Evolutionary conservation across 2,329 filamentous ascomycete genomes (phyloP).

Genomic region (Exserohilum rostratum): DNA sequence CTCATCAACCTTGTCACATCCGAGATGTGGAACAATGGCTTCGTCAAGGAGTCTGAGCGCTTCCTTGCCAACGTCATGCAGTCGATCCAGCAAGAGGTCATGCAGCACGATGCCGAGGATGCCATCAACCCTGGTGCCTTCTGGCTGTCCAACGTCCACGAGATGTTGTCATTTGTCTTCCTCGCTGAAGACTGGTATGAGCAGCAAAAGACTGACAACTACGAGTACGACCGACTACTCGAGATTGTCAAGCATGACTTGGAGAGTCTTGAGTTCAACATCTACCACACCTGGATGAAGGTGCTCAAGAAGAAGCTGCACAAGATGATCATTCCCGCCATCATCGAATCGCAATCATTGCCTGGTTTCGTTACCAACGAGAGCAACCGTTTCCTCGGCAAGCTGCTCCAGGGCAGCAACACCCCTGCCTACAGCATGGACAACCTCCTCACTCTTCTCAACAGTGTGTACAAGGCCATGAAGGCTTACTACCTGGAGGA

Average conservation of each 20-base stretch:
- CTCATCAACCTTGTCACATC: conserved; percentile 98
- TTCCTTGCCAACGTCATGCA: conserved; percentile 99
- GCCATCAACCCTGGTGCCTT: conserved; percentile 97
- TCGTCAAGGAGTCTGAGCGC: conserved; percentile 98
- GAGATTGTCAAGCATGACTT: conserved; percentile 99
- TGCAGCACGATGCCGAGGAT: conserved; percentile 97
- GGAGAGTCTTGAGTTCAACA: conserved; percentile 98
- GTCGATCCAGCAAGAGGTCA: conserved; percentile 98
- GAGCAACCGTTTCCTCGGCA: conserved; percentile 96
- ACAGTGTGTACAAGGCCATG: conserved; percentile 98
- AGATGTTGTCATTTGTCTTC: conserved; percentile 99
- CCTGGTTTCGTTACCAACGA: conserved; percentile 99
- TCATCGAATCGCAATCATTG: conserved; percentile 97
- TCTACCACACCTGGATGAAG: conserved; percentile 99
- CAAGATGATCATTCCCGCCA: conserved; percentile 99
- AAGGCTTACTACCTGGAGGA: conserved; percentile 98
- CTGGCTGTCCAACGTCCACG: conserved; percentile 98
- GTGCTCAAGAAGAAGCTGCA: conserved; percentile 98
- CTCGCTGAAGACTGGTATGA: conserved; percentile 99
- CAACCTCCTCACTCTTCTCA: conserved; percentile 91
- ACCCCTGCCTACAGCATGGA: conserved; percentile 99
- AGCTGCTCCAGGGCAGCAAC: conserved; percentile 88
- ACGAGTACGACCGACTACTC: conserved; percentile 94
- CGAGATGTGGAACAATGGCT: conserved; percentile 99
- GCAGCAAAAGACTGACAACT: conserved; percentile 98